Percentiles rank a stretch among this genome's conserved stretches.
These are phyloP conservation scores for Hanseniaspora osmophila DNA, from an alignment of 805 yeast species.

Conservation along the genomic window DNA sequence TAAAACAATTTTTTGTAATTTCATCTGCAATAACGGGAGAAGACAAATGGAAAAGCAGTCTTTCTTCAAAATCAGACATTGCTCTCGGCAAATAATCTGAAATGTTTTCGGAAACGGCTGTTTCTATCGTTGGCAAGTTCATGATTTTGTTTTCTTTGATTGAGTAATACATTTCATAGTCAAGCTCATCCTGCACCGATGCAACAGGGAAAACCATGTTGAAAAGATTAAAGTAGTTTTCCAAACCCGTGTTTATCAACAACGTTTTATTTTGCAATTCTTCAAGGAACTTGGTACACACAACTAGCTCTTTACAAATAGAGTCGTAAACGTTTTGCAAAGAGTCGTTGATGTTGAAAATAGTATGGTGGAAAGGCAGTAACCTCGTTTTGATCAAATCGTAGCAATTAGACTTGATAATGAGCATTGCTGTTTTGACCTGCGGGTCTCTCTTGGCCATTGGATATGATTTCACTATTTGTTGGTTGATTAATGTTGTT, in stretches of 20 bases:
- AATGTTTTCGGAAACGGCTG: constrained; percentile 31
- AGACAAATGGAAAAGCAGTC: constrained; percentile 39
- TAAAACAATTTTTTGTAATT: constrained; percentile 35
- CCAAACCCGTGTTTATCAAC: constrained; percentile 37
- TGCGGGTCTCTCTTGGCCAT: constrained; percentile 15
- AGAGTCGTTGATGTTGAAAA: constrained; percentile 22
- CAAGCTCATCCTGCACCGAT: constrained; percentile 36
- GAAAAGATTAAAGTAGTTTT: constrained; percentile 47
- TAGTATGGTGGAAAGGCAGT: constrained; percentile 25
- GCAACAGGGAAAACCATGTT: constrained; percentile 59
- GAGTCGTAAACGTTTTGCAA: constrained; percentile 9
- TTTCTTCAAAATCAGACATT: constrained; percentile 43
- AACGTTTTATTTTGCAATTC: constrained; percentile 33
- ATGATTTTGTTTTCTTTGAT: constrained; percentile 42
- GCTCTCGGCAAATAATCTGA: constrained; percentile 38
- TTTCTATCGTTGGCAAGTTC: constrained; percentile 30
- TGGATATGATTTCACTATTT: constrained; percentile 20
- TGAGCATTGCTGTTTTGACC: constrained; percentile 15
- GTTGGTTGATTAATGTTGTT: constrained; percentile 15
- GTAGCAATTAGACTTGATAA: constrained; percentile 42
- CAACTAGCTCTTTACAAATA: constrained; percentile 24
- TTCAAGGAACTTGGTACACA: constrained; percentile 21
- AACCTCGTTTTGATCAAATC: constrained; percentile 46
- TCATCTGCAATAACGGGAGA: constrained; percentile 51
- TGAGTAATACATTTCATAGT: constrained; percentile 51